Conservation (phyloP, 441 rosid species). For the Populus hybrid region DNA sequence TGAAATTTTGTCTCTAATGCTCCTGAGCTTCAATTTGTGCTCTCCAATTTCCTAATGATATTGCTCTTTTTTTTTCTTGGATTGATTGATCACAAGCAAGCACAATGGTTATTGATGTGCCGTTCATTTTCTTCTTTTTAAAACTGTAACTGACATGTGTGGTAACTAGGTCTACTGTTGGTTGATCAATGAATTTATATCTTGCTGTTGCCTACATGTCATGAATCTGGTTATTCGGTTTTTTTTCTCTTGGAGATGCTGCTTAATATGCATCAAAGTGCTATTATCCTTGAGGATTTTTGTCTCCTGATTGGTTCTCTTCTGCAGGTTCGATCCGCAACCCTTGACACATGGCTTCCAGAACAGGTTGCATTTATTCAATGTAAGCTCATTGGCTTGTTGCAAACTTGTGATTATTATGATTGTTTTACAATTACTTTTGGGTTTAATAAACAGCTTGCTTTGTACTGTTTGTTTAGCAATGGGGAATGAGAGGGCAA, state of each 20-base stretch:
- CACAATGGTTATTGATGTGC: neutral
- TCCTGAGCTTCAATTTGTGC: neutral
- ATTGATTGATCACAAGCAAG: neutral
- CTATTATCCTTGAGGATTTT: neutral
- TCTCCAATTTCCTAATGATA: neutral
- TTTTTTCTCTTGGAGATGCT: neutral
- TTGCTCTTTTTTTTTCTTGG: neutral
- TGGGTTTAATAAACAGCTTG: slow-evolving; percentile 18
- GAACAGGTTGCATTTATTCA: slow-evolving; percentile 99
- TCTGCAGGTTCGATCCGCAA: slow-evolving; percentile 94
- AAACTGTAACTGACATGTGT: neutral
- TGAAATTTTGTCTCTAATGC: neutral
- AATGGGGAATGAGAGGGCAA: slow-evolving; percentile 98
- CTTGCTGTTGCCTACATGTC: neutral
- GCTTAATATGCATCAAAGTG: neutral
- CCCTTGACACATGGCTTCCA: slow-evolving; percentile 99
- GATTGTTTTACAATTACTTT: slow-evolving; percentile 13
- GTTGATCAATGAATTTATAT: neutral
- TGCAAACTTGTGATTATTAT: slow-evolving; percentile 9
- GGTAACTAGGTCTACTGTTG: slow-evolving; percentile 1
- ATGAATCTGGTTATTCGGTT: neutral
- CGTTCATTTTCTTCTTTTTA: neutral
- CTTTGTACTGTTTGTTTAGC: slow-evolving; percentile 43
- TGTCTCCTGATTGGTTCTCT: slow-evolving; percentile 17
- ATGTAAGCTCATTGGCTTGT: slow-evolving; percentile 52